Evolutionary conservation across 768 basidiomycete genomes (phyloP).

Genomic region (Agaricus sinodeliciosus): DNA sequence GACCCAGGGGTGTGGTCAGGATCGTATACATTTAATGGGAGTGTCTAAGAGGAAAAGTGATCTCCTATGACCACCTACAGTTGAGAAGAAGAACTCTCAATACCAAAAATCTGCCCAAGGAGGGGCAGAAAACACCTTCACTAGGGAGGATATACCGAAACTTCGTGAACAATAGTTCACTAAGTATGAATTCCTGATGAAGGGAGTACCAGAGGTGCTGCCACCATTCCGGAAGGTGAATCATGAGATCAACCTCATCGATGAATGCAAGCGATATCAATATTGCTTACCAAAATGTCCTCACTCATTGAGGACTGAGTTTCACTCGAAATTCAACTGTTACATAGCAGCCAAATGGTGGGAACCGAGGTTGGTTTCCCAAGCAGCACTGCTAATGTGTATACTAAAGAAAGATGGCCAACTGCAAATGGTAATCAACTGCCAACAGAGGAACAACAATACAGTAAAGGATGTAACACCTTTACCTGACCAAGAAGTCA

Average conservation of each 20-base stretch:
- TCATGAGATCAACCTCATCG: slow-evolving; percentile 29
- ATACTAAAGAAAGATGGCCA: slow-evolving; percentile 15
- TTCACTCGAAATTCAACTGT: neutral
- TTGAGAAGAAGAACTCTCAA: neutral
- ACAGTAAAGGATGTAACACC: slow-evolving; percentile 24
- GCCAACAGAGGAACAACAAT: slow-evolving; percentile 28
- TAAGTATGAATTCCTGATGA: slow-evolving; percentile 16
- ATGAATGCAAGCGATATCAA: slow-evolving; percentile 23
- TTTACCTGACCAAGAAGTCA: too few species aligned
- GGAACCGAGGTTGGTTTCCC: slow-evolving; percentile 15
- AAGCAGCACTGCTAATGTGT: slow-evolving; percentile 26
- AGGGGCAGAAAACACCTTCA: too few species aligned
- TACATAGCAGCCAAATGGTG: slow-evolving; percentile 29
- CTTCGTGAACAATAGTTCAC: slow-evolving; percentile 16
- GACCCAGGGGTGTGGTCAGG: too few species aligned
- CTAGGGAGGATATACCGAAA: neutral
- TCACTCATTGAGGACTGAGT: neutral
- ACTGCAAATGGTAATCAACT: slow-evolving; percentile 27
- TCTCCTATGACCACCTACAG: too few species aligned
- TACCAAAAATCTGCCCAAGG: neutral
- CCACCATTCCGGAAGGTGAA: slow-evolving; percentile 31
- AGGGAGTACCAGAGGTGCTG: slow-evolving; percentile 15
- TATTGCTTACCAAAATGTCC: slow-evolving; percentile 19
- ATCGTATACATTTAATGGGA: too few species aligned
- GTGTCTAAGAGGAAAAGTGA: too few species aligned